Conservation (phyloP, 345 rosid species). For the Populus simonii region DNA sequence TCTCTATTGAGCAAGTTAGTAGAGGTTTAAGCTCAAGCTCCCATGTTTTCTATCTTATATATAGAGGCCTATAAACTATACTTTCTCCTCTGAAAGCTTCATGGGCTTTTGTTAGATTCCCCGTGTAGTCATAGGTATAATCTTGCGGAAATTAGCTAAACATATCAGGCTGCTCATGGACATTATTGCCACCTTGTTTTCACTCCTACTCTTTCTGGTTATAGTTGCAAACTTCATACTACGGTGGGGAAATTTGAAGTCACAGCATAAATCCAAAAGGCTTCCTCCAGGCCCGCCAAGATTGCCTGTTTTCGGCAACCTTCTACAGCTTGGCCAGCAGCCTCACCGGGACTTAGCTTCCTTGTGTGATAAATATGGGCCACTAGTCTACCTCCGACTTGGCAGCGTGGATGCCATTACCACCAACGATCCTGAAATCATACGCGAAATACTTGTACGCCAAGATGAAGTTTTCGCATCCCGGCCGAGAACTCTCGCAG, state of each 20-base stretch:
- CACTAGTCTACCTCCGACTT: conserved; percentile 72
- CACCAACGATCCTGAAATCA: conserved; percentile 67
- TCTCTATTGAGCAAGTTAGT: too few relatives aligned
- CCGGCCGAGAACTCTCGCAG: conserved; percentile 73
- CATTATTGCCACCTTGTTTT: background rate
- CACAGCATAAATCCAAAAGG: conserved; percentile 13
- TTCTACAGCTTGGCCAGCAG: conserved; percentile 65
- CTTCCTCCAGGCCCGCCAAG: conserved; percentile 86
- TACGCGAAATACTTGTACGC: conserved; percentile 60
- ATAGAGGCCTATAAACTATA: background rate
- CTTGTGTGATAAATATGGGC: conserved; percentile 62
- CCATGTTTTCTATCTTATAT: too few relatives aligned
- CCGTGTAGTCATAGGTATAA: too few relatives aligned
- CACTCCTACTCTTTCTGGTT: conserved; percentile 11
- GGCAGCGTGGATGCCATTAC: conserved; percentile 75
- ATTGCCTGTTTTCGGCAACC: conserved; percentile 82
- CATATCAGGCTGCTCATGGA: conserved; percentile 23
- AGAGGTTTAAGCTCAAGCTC: too few relatives aligned
- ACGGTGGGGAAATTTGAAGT: conserved; percentile 19
- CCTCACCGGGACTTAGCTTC: conserved; percentile 78
- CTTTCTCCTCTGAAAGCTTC: background rate
- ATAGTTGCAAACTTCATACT: conserved; percentile 26
- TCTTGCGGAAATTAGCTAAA: background rate
- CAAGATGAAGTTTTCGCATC: conserved; percentile 87
- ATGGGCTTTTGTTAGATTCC: background rate